Percentiles rank a stretch among this genome's conserved stretches.
These are phyloP conservation scores for Euphrasia arctica DNA, from an alignment of 305 asterid genomes.

Conservation along the genomic window DNA sequence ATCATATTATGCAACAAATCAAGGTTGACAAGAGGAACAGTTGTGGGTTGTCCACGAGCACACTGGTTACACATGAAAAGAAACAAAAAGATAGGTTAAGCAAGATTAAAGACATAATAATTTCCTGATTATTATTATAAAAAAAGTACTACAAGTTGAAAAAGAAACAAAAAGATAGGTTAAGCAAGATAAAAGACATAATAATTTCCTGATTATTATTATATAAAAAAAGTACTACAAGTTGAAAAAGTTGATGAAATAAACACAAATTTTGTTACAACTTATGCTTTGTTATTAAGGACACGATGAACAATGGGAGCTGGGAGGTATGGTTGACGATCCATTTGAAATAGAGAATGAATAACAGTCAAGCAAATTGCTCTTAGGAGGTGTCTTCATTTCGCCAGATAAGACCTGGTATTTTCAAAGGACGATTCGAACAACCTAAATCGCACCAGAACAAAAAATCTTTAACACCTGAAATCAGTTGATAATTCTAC, in stretches of 20 bases:
- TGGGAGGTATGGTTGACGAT: slow-evolving; percentile 74
- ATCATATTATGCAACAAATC: slow-evolving; percentile 55
- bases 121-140: slow-evolving; percentile 24
- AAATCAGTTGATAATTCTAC: slow-evolving; percentile 26
- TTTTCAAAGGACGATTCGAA: slow-evolving; percentile 25
- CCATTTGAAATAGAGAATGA: slow-evolving; percentile 47
- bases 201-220: slow-evolving; percentile 26
- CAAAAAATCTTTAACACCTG: slow-evolving; percentile 21
- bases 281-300: slow-evolving; percentile 70
- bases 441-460: slow-evolving; percentile 19
- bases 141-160: no score
- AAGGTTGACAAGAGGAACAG: slow-evolving; percentile 78
- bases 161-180: slow-evolving; percentile 20
- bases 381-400: slow-evolving; percentile 40
- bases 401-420: slow-evolving; percentile 80
- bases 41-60: slow-evolving; percentile 98
- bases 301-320: slow-evolving; percentile 60
- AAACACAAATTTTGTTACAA: not conserved
- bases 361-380: no score
- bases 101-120: slow-evolving; percentile 8
- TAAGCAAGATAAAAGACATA: slow-evolving; percentile 34
- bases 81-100: slow-evolving; percentile 19
- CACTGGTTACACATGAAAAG: slow-evolving; percentile 41
- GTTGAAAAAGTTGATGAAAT: not conserved
- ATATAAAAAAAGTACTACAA: no score